A percentile compares a stretch with the other conserved stretches of the same genome.
phyloP scores from a whole-genome alignment of 2,329 filamentous ascomycete genomes.

The Diplodia intermedia region DNA sequence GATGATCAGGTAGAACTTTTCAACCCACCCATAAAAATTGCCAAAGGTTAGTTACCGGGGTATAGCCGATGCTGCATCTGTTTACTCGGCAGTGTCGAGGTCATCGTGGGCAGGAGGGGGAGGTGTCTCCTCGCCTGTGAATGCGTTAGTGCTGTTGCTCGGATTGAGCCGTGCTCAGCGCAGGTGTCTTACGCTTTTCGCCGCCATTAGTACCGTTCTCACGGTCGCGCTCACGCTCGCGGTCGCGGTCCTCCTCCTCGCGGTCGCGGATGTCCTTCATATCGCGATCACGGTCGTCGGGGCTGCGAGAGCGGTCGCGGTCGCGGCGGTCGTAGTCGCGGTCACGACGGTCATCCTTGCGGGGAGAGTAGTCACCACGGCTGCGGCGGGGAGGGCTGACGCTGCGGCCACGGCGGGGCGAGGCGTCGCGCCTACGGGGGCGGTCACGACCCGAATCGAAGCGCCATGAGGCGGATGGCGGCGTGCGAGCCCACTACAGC shows the following conservation, averaged over 20 bases:
- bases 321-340: slow-evolving; percentile 74
- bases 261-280: slow-evolving; percentile 61
- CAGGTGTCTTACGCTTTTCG: slow-evolving; percentile 75
- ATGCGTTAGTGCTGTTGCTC: slow-evolving; percentile 38
- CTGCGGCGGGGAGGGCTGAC: slow-evolving; percentile 62
- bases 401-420: slow-evolving; percentile 55
- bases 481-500: slow-evolving; percentile 93
- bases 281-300: slow-evolving; percentile 66
- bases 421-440: slow-evolving; percentile 74
- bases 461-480: slow-evolving; percentile 96
- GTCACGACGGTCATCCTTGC: slow-evolving; percentile 85
- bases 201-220: slow-evolving; percentile 81
- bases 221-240: slow-evolving; percentile 67
- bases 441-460: slow-evolving; percentile 85
- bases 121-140: slow-evolving; percentile 43
- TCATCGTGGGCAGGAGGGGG: slow-evolving; percentile 89
- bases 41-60: slow-evolving; percentile 28
- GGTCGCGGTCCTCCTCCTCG: slow-evolving; percentile 61
- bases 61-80: slow-evolving; percentile 1
- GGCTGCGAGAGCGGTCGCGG: slow-evolving; percentile 74
- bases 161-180: not conserved
- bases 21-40: slow-evolving; percentile 21
- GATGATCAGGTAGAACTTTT: slow-evolving; percentile 28
- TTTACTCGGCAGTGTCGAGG: slow-evolving; percentile 73
- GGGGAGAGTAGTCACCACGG: slow-evolving; percentile 77